Evolutionary conservation across 1,284 basidiomycete genomes (phyloP).

Genomic region (Apiotrichum gracile): DNA sequence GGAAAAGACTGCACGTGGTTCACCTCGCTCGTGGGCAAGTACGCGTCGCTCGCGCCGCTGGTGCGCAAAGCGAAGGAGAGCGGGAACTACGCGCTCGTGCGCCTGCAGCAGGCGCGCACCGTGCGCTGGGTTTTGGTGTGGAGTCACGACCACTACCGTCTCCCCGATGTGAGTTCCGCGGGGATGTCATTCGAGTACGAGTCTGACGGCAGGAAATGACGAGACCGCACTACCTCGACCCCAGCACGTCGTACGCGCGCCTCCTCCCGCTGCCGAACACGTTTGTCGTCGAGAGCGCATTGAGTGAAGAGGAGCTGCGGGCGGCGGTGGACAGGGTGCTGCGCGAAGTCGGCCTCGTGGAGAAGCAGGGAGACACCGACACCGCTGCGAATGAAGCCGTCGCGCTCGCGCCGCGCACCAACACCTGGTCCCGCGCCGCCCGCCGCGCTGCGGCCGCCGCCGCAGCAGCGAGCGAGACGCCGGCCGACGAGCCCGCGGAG

Average conservation of each 20-base stretch:
- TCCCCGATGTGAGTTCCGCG: slow-evolving; percentile 64
- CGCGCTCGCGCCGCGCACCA: slow-evolving; percentile 51
- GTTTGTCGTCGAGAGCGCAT: slow-evolving; percentile 5
- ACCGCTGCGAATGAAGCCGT: too few relatives aligned
- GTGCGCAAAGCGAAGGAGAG: slow-evolving; percentile 61
- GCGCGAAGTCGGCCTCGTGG: too few relatives aligned
- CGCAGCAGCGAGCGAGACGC: background rate
- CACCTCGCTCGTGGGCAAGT: slow-evolving; percentile 83
- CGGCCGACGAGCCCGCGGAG: background rate
- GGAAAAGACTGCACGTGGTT: slow-evolving; percentile 57
- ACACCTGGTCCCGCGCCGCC: slow-evolving; percentile 72
- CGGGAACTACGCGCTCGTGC: slow-evolving; percentile 74
- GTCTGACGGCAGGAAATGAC: slow-evolving; percentile 17
- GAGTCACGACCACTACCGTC: slow-evolving; percentile 60
- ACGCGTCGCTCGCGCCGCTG: slow-evolving; percentile 63
- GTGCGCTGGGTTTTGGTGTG: slow-evolving; percentile 83
- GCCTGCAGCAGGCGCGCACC: slow-evolving; percentile 78
- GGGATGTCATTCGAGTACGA: background rate
- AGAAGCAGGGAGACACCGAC: too few relatives aligned
- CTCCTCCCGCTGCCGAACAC: slow-evolving; percentile 49
- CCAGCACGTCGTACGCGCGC: slow-evolving; percentile 53
- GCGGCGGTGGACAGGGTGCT: slow-evolving; percentile 18
- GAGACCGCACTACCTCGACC: slow-evolving; percentile 35
- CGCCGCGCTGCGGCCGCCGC: slow-evolving; percentile 40
- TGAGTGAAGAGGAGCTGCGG: slow-evolving; percentile 32